A percentile compares a stretch with the other conserved stretches of the same genome.
Evolutionary conservation across 1,139 yeast species (phyloP).

Genomic region (Insectozyma bohioensis): DNA sequence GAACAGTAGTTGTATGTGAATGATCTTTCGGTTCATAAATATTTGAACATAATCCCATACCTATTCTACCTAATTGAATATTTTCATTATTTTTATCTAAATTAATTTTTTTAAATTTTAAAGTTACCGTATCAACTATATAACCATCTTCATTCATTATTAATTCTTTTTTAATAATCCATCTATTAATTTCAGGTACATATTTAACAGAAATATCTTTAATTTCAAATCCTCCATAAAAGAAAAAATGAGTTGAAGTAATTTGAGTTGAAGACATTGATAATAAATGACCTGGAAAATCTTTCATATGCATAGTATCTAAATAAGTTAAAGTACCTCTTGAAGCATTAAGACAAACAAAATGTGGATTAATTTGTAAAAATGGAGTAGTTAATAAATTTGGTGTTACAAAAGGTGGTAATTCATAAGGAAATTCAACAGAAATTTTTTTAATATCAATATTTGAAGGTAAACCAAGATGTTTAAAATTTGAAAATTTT

Average conservation of each 20-base stretch:
- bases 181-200: conserved; percentile 26
- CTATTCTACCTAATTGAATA: conserved; percentile 24
- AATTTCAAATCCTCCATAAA: conserved; percentile 43
- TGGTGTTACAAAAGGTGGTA: conserved; percentile 42
- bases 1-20: background rate
- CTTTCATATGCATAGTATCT: conserved; percentile 22
- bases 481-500: conserved; percentile 21
- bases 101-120: conserved; percentile 30
- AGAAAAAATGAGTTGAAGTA: conserved; percentile 37
- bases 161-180: conserved; percentile 38
- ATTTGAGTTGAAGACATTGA: conserved; percentile 31
- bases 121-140: conserved; percentile 33
- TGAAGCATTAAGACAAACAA: conserved; percentile 31
- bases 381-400: conserved; percentile 38
- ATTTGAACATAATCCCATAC: conserved; percentile 19
- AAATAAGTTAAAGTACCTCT: conserved; percentile 34
- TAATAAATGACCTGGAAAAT: conserved; percentile 31
- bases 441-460: conserved; percentile 33
- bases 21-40: conserved; percentile 8
- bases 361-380: conserved; percentile 27
- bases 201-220: conserved; percentile 24
- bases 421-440: conserved; percentile 37
- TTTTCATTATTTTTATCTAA: conserved; percentile 19
- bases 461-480: conserved; percentile 35
- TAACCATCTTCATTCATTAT: conserved; percentile 37